Evolutionary conservation across 495 filamentous ascomycete genomes (phyloP), one percentile per base, ranked within the genome.

Genomic region (Niebla homalea): DNA sequence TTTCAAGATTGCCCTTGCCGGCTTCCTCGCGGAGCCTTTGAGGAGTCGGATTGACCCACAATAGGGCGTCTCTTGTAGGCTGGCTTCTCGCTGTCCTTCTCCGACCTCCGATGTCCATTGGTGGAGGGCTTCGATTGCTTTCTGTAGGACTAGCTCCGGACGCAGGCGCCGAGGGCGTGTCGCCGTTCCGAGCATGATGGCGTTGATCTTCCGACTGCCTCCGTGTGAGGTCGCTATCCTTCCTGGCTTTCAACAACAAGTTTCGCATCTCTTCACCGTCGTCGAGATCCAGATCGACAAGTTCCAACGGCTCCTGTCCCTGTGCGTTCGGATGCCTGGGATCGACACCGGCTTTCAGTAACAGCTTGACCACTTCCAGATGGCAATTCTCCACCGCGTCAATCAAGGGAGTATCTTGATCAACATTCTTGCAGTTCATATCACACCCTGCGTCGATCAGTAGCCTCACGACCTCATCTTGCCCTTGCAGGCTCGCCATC

Each of bases 381-480:
- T 97, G 86, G 1, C 87, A 84, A 60, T 97, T 97, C 57, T 96
- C 90, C 23, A 95, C 85, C 0, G 92, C 92, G 70, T 98, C 92
- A 38, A 97, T 84, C 29, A 98, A 72, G 18, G 92, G 93, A 0
- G 92, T 95, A 55, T 98, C 92, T 60, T 83, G 84, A 57, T 94
- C 86, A 45, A 77, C 74, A 43, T 89, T 84, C 59, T 86, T 87
- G 10, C 74, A 79, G 54, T 95, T 83, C 14, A 87, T 77, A 48
- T 87, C 81, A 64, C 88, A 94, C 22, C 87, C 85, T 46, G 83
- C 78, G 6, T 83, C 74, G 49, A 97, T 72, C 11, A 98, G 72
- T 43, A 74, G 70, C 52, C 71, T 68, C 22, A 77, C 92, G 49
- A 96, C 85, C 36, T 87, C 78, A 5, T 76, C 77, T 60, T 80